These are phyloP conservation scores for Amesomyces nigricolor DNA, from an alignment of 2,329 filamentous ascomycete species.

Conservation along the genomic window DNA sequence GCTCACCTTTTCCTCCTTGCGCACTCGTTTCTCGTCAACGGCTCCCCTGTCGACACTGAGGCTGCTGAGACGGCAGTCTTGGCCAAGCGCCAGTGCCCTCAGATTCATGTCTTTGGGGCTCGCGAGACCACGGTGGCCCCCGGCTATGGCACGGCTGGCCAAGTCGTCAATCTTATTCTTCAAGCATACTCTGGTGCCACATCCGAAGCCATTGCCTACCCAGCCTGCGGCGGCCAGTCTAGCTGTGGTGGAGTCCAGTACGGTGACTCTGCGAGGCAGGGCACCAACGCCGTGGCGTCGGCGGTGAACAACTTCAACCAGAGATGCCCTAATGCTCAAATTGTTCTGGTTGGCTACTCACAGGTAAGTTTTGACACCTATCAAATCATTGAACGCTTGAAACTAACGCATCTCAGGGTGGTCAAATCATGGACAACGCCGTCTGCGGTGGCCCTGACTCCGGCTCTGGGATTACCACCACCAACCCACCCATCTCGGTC, in stretches of 20 bases:
- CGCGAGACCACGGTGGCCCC: slow-evolving; percentile 43
- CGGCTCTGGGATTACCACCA: slow-evolving; percentile 41
- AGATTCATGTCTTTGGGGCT: slow-evolving; percentile 46
- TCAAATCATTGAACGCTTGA: not conserved
- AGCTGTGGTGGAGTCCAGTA: slow-evolving; percentile 52
- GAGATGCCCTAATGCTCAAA: slow-evolving; percentile 50
- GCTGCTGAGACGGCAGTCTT: slow-evolving; percentile 16
- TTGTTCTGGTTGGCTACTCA: slow-evolving; percentile 59
- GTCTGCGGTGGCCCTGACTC: slow-evolving; percentile 52
- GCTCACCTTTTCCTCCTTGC: slow-evolving; percentile 24
- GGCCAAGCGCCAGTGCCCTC: slow-evolving; percentile 37
- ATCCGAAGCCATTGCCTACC: slow-evolving; percentile 44
- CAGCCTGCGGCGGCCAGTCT: slow-evolving; percentile 54
- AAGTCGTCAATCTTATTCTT: slow-evolving; percentile 42
- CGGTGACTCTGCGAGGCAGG: slow-evolving; percentile 48
- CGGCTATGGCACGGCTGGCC: slow-evolving; percentile 41
- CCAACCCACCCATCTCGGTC: slow-evolving; percentile 39
- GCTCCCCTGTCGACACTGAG: slow-evolving; percentile 22
- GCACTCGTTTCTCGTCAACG: slow-evolving; percentile 25
- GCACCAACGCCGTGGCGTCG: slow-evolving; percentile 49
- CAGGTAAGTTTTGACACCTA: slow-evolving; percentile 37
- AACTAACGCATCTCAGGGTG: slow-evolving; percentile 39
- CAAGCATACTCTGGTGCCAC: slow-evolving; percentile 41
- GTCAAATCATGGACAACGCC: slow-evolving; percentile 58
- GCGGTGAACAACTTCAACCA: slow-evolving; percentile 52